Evolutionary conservation across 2,329 filamentous ascomycete species (phyloP).

Genomic region (Sphaerulina vaccinii): DNA sequence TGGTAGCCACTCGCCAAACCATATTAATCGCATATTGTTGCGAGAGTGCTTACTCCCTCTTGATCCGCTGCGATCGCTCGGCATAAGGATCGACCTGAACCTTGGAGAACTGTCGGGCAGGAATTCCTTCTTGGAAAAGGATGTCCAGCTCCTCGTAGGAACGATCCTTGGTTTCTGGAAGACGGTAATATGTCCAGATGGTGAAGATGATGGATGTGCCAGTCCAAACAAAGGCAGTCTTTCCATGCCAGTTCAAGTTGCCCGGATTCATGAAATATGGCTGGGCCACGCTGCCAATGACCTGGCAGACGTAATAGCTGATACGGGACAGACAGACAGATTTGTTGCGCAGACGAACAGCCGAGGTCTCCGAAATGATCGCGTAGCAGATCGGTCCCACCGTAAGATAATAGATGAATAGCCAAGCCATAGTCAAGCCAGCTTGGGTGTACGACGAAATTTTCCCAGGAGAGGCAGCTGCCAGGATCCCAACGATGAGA

Average conservation of each 20-base stretch:
- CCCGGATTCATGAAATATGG: slow-evolving; percentile 41
- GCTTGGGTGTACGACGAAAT: slow-evolving; percentile 41
- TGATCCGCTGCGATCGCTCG: too few relatives aligned
- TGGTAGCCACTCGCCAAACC: too few relatives aligned
- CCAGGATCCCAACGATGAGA: slow-evolving; percentile 29
- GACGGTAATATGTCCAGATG: slow-evolving; percentile 40
- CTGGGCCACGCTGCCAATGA: slow-evolving; percentile 37
- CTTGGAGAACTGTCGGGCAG: slow-evolving; percentile 36
- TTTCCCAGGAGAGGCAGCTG: slow-evolving; percentile 21
- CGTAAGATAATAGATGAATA: slow-evolving; percentile 33
- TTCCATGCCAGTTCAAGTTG: slow-evolving; percentile 36
- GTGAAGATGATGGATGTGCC: slow-evolving; percentile 36
- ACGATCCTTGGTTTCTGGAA: slow-evolving; percentile 42
- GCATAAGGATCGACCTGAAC: slow-evolving; percentile 27
- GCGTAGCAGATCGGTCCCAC: slow-evolving; percentile 37
- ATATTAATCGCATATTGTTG: too few relatives aligned
- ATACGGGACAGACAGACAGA: slow-evolving; percentile 35
- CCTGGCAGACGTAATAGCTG: slow-evolving; percentile 33
- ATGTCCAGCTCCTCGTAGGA: slow-evolving; percentile 45
- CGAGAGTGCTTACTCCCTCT: too few relatives aligned
- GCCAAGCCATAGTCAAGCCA: slow-evolving; percentile 31
- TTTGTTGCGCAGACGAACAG: slow-evolving; percentile 34
- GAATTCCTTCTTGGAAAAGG: slow-evolving; percentile 40
- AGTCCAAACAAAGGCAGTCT: slow-evolving; percentile 44
- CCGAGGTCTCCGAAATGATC: slow-evolving; percentile 34